phyloP scores from a whole-genome alignment of 2,329 filamentous ascomycete species.

The Curvularia lunata region DNA sequence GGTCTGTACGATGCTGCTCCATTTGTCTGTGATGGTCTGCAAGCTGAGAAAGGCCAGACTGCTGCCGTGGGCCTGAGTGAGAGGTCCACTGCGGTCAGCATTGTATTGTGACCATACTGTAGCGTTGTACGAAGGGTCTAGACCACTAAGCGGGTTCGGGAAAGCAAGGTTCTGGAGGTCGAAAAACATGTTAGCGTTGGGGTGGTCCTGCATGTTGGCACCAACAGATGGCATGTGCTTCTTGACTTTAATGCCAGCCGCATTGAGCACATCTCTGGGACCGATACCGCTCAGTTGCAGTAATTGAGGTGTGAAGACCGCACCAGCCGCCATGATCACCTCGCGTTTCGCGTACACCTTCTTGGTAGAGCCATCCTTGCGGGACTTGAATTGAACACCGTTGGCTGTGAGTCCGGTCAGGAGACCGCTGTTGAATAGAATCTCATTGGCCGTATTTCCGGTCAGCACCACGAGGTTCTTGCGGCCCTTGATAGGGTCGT shows the following conservation, averaged over 20 bases:
- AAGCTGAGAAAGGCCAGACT: constrained; percentile 31
- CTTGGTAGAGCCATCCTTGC: constrained; percentile 24
- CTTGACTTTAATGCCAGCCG: constrained; percentile 35
- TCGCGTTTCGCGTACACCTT: constrained; percentile 50
- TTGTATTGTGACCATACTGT: constrained; percentile 38
- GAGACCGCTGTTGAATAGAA: constrained; percentile 28
- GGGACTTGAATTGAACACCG: constrained; percentile 32
- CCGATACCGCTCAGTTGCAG: constrained; percentile 43
- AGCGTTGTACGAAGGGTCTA: constrained; percentile 35
- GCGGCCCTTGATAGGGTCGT: constrained; percentile 31
- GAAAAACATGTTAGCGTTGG: constrained; percentile 28
- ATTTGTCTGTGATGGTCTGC: constrained; percentile 26
- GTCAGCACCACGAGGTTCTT: constrained; percentile 32
- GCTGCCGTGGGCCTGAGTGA: constrained; percentile 35
- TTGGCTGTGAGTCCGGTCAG: constrained; percentile 26
- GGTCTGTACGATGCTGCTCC: constrained; percentile 24
- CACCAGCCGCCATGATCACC: constrained; percentile 65
- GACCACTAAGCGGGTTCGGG: constrained; percentile 28
- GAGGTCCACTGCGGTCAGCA: constrained; percentile 34
- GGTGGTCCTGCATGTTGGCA: constrained; percentile 45
- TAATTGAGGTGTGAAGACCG: constrained; percentile 64
- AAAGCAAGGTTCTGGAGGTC: constrained; percentile 31
- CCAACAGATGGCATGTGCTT: constrained; percentile 39
- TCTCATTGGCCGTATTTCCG: constrained; percentile 33
- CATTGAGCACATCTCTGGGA: constrained; percentile 28